Evolutionary conservation across 106 monocot genomes (phyloP), one percentile per base, ranked within the genome.

Genomic region (Dioscorea alata): DNA sequence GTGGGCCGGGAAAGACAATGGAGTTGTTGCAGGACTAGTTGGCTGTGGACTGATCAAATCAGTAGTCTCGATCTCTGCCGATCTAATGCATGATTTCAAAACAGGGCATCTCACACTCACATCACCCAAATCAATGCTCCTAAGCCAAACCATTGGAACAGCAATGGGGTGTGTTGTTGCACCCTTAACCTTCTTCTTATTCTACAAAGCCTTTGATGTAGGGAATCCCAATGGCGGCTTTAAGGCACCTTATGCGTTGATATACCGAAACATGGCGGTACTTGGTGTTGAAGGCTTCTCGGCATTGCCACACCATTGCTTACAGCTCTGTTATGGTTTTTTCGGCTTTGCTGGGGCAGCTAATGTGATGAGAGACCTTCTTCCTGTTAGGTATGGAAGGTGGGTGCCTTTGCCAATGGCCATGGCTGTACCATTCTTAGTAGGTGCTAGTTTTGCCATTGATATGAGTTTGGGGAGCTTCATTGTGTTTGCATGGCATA

Each of bases 371-470:
- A 81, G 86, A 23, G 96, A 92, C 50, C 14, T 96, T 7, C 74
- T 71, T 17, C 89, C 96, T 0, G 50, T 25, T 0, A 84, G 71
- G 66, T 92, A 84, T n/a, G 81, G 86, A 2, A 70, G 70, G 22
- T 91, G 86, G 88, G 75, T 96, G 10, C 96, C 96, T 10, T 71
- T 96, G 20, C 96, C 96, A 4, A 96, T 96, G 91, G 96, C 86
- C 17, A 96, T 96, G 96, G 96, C 86, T 4, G 89, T 89, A 28
- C 91, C 96, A 15, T 96, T 96, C 66, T 69, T 96, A 18, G 91
- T 96, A 0, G 96, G 92, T 4, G 91, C 80, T 0, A 96, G 78
- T 69, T 96, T 91, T 64, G 96, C 96, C 4, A 82, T 92, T 28
- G 91, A 92, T 65, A 96, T 96, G 96, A 80, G 82, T 25, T 10